These are phyloP conservation scores for Mortierella sp. DNA, from an alignment of 371 early-diverging fungal genomes.

Conservation along the genomic window DNA sequence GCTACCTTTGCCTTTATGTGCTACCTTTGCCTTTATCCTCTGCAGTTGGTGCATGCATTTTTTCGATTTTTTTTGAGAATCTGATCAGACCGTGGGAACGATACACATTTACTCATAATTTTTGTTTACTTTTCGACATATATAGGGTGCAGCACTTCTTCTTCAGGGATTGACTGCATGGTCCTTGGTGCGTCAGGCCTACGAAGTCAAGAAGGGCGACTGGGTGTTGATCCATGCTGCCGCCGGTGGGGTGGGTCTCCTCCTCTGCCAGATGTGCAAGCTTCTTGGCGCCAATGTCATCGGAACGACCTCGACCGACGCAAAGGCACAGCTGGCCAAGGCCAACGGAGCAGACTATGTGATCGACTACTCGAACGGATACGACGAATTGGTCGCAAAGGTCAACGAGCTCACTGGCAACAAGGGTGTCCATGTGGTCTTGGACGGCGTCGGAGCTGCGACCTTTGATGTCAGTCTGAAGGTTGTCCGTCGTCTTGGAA, in stretches of 20 bases:
- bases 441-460: constrained; percentile 93
- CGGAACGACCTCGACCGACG: constrained; percentile 87
- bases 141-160: constrained; percentile 72
- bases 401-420: constrained; percentile 84
- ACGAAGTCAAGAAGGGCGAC: constrained; percentile 83
- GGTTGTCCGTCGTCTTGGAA: constrained; percentile 82
- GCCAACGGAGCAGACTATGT: constrained; percentile 83
- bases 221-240: constrained; percentile 91
- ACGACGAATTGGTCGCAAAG: constrained; percentile 72
- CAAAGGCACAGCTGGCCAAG: constrained; percentile 84
- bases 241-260: constrained; percentile 91
- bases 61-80: no score
- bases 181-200: constrained; percentile 80
- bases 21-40: no score
- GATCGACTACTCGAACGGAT: constrained; percentile 74
- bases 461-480: constrained; percentile 86
- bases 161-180: constrained; percentile 88
- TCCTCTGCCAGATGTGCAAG: constrained; percentile 83
- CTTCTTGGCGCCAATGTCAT: constrained; percentile 90
- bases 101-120: background rate
- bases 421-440: constrained; percentile 88
- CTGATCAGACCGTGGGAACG: constrained; percentile 29
- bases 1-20: no score
- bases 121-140: background rate
- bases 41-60: no score